A percentile compares a stretch with the other conserved stretches of the same genome.
phyloP scores from a whole-genome alignment of 139 green algal genomes.

The Chlamydomonas sp. region DNA sequence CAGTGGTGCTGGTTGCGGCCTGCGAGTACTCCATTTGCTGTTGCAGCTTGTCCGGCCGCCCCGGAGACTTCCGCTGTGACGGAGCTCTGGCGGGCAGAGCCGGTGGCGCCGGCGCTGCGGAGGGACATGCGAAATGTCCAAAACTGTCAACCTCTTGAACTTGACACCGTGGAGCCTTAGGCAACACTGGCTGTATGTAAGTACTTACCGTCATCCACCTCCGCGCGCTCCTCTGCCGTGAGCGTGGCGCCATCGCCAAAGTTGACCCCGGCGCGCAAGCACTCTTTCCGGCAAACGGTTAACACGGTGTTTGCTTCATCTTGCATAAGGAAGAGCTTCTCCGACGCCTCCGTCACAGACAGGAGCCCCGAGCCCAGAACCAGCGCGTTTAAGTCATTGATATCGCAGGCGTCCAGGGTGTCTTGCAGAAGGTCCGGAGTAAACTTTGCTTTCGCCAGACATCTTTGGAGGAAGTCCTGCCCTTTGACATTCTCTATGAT shows the following conservation, averaged over 20 bases:
- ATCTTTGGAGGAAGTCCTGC: slow-evolving; percentile 40
- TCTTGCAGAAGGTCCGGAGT: slow-evolving; percentile 48
- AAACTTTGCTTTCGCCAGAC: slow-evolving; percentile 45
- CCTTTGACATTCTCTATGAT: slow-evolving; percentile 14
- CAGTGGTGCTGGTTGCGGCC: too few species aligned
- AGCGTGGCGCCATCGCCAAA: slow-evolving; percentile 48
- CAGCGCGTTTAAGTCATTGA: slow-evolving; percentile 53
- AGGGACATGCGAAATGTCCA: neutral
- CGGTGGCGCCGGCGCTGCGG: neutral
- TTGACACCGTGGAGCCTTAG: too few species aligned
- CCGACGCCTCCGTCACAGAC: slow-evolving; percentile 28
- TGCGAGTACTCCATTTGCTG: too few species aligned
- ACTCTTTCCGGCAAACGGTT: slow-evolving; percentile 38
- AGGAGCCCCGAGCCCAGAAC: slow-evolving; percentile 31
- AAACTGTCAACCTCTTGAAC: neutral
- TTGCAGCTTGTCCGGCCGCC: too few species aligned
- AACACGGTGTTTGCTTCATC: slow-evolving; percentile 48
- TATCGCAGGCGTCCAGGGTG: slow-evolving; percentile 46
- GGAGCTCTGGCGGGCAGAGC: neutral
- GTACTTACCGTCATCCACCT: slow-evolving; percentile 2
- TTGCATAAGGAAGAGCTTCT: slow-evolving; percentile 56
- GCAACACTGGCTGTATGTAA: neutral
- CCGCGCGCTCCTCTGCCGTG: slow-evolving; percentile 18
- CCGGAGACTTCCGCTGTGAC: too few species aligned
- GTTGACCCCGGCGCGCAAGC: slow-evolving; percentile 45